These are phyloP conservation scores for Candida sakaeoensis DNA, from an alignment of 805 yeast species.

Conservation along the genomic window DNA sequence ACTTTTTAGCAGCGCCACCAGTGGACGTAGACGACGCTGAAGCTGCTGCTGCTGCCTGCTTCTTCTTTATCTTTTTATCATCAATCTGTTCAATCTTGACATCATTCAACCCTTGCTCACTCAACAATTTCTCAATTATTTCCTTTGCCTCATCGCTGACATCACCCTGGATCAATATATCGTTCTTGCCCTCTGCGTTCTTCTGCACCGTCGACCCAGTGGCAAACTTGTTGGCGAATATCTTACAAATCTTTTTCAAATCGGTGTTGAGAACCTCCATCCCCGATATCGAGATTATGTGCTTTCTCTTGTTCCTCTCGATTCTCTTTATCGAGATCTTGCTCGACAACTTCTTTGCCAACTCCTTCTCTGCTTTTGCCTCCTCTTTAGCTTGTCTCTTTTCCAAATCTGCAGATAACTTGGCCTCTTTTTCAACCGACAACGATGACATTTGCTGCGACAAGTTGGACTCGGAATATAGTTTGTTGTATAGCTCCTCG, in stretches of 20 bases:
- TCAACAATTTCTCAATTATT: slow-evolving; percentile 63
- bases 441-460: slow-evolving; percentile 53
- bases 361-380: slow-evolving; percentile 77
- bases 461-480: slow-evolving; percentile 60
- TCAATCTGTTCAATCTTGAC: slow-evolving; percentile 88
- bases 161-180: slow-evolving; percentile 90
- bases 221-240: slow-evolving; percentile 90
- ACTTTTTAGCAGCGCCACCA: neutral
- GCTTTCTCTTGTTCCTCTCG: slow-evolving; percentile 86
- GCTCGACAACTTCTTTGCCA: slow-evolving; percentile 72
- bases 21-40: no score
- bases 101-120: slow-evolving; percentile 77
- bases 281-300: slow-evolving; percentile 81
- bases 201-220: slow-evolving; percentile 93
- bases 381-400: slow-evolving; percentile 86
- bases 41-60: slow-evolving; percentile 11
- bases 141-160: slow-evolving; percentile 87
- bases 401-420: slow-evolving; percentile 75
- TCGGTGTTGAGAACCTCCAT: slow-evolving; percentile 86
- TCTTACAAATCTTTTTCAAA: slow-evolving; percentile 85
- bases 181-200: slow-evolving; percentile 88
- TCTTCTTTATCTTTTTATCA: slow-evolving; percentile 68
- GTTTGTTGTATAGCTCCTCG: slow-evolving; percentile 49
- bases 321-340: slow-evolving; percentile 82
- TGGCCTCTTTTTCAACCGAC: slow-evolving; percentile 74